Conservation (phyloP, 2,329 filamentous ascomycete genomes). For the Fusarium hostae region DNA sequence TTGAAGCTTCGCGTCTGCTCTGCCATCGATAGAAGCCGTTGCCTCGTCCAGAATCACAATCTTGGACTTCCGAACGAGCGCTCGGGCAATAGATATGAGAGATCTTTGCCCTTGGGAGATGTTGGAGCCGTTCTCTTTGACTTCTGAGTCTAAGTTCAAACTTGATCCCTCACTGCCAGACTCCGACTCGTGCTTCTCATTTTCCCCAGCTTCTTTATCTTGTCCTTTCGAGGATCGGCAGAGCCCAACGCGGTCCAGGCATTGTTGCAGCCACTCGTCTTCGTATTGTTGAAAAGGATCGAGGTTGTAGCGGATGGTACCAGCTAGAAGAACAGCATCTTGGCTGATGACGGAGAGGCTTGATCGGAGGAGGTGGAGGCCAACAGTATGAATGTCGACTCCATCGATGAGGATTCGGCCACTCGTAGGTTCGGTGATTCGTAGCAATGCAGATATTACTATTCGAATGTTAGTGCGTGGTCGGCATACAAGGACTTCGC, state of each 20-base stretch:
- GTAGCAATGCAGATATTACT: constrained; percentile 21
- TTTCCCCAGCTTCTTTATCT: background rate
- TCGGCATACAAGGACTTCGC: fast-evolving
- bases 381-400: constrained; percentile 20
- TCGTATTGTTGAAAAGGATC: constrained; percentile 29
- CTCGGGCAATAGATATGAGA: constrained; percentile 23
- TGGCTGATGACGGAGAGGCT: constrained; percentile 28
- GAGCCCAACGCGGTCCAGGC: constrained; percentile 7
- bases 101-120: constrained; percentile 24
- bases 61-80: constrained; percentile 7
- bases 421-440: constrained; percentile 20
- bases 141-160: constrained; percentile 14
- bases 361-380: constrained; percentile 20
- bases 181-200: background rate
- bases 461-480: background rate
- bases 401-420: constrained; percentile 25
- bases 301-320: constrained; percentile 24
- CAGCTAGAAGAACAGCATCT: constrained; percentile 23
- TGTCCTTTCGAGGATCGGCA: background rate
- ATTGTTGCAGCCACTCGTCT: constrained; percentile 18
- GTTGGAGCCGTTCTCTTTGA: constrained; percentile 28
- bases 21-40: constrained; percentile 20
- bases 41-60: constrained; percentile 29
- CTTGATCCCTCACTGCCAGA: background rate
- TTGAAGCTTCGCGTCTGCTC: constrained; percentile 23